Evolutionary conservation across 169 alveolate genomes (phyloP).

Genomic region (Theileria annulata): DNA sequence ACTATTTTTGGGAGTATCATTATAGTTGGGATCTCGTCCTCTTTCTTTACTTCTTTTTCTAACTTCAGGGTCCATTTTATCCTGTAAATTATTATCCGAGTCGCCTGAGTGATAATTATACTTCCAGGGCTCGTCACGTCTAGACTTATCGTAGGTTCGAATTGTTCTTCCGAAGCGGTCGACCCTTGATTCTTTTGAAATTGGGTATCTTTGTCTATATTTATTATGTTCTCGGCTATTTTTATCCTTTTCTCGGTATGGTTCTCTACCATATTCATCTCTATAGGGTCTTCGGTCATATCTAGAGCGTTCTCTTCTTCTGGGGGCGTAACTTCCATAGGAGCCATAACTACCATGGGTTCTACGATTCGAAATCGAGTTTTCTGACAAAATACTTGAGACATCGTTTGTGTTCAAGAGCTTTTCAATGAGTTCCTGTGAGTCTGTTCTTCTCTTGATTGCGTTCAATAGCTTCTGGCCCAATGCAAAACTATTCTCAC

Average conservation of each 20-base stretch:
- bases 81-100: neutral
- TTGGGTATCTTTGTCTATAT: constrained; percentile 2
- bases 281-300: constrained; percentile 6
- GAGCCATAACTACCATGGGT: too few relatives aligned
- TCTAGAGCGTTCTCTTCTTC: neutral
- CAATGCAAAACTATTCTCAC: constrained; percentile 12
- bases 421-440: constrained; percentile 43
- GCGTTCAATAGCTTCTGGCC: constrained; percentile 61
- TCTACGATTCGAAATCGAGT: too few relatives aligned
- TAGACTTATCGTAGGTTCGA: constrained; percentile 2
- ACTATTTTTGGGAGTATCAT: neutral
- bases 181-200: constrained; percentile 5
- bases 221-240: neutral
- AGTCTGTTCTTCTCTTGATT: constrained; percentile 53
- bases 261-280: neutral
- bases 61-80: neutral
- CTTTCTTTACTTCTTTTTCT: neutral
- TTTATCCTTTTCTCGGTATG: neutral
- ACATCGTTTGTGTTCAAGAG: constrained; percentile 43
- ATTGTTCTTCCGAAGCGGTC: constrained; percentile 42
- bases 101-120: neutral
- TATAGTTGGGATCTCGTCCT: neutral
- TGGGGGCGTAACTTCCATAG: neutral
- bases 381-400: constrained; percentile 17
- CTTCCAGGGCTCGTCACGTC: constrained; percentile 11